phyloP scores from a whole-genome alignment of 2,329 filamentous ascomycete species.

The Xylaria sp. region DNA sequence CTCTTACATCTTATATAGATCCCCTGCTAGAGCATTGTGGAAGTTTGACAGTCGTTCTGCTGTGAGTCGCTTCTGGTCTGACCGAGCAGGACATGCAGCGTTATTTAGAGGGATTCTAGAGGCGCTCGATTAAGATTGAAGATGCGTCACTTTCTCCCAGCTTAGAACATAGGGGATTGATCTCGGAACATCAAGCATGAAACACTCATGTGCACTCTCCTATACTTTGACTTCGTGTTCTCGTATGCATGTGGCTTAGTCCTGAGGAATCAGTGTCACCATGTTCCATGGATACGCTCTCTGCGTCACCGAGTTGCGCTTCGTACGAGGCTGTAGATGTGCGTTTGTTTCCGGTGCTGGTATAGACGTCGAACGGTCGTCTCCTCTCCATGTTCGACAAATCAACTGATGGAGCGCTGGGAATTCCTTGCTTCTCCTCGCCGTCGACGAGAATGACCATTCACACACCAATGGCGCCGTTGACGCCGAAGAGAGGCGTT shows the following conservation, averaged over 20 bases:
- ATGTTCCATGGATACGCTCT: neutral
- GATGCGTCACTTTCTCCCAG: too few relatives aligned
- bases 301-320: neutral
- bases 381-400: conserved; percentile 11
- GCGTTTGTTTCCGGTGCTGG: conserved; percentile 2
- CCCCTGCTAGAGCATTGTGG: too few relatives aligned
- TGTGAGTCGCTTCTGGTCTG: too few relatives aligned
- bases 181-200: neutral
- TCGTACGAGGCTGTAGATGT: neutral
- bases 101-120: too few relatives aligned
- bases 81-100: too few relatives aligned
- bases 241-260: neutral
- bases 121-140: too few relatives aligned
- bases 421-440: conserved; percentile 46
- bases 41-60: too few relatives aligned
- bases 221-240: neutral
- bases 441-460: conserved; percentile 77
- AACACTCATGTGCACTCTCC: neutral
- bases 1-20: too few relatives aligned
- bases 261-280: conserved; percentile 4
- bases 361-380: conserved; percentile 20
- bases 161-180: too few relatives aligned
- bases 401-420: conserved; percentile 20
- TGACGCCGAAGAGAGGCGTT: conserved; percentile 71
- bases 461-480: conserved; percentile 75